phyloP scores from a whole-genome alignment of 2,329 filamentous ascomycete species.

The Fusarium domesticum region DNA sequence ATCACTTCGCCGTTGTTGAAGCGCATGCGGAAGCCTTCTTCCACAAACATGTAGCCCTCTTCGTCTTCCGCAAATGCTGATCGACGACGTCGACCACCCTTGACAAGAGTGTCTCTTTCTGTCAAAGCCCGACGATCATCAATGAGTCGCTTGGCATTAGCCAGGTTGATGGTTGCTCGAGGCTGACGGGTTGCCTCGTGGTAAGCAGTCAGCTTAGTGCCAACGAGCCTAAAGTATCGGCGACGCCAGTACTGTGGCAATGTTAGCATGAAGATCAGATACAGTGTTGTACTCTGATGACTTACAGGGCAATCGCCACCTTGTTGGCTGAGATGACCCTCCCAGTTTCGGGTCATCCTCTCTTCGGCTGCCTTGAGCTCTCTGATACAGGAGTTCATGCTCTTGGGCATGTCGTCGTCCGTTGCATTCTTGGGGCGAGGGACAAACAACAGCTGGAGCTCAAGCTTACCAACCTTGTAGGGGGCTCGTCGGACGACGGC shows the following conservation, averaged over 20 bases:
- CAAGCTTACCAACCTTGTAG: slow-evolving; percentile 94
- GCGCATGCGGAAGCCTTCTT: slow-evolving; percentile 97
- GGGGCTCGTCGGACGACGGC: slow-evolving; percentile 77
- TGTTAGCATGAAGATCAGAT: slow-evolving; percentile 40
- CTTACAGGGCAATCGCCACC: slow-evolving; percentile 96
- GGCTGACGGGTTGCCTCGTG: slow-evolving; percentile 95
- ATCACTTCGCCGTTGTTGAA: slow-evolving; percentile 98
- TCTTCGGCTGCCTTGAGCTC: slow-evolving; percentile 91
- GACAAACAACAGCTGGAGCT: slow-evolving; percentile 91
- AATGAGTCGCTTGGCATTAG: slow-evolving; percentile 88
- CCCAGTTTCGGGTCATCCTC: slow-evolving; percentile 72
- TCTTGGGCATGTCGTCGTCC: slow-evolving; percentile 98
- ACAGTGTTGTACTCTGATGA: too few relatives aligned
- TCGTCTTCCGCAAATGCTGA: slow-evolving; percentile 97
- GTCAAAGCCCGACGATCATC: slow-evolving; percentile 84
- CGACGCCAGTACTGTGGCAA: slow-evolving; percentile 83
- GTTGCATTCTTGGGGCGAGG: slow-evolving; percentile 82
- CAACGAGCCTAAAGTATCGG: slow-evolving; percentile 91
- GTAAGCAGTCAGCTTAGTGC: slow-evolving; percentile 88
- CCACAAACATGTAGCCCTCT: slow-evolving; percentile 99
- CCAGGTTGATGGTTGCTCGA: slow-evolving; percentile 92
- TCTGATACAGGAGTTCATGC: slow-evolving; percentile 93
- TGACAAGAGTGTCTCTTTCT: slow-evolving; percentile 77
- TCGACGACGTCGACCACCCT: slow-evolving; percentile 76
- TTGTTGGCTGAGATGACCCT: slow-evolving; percentile 91